These are phyloP conservation scores for Solanum hybrid DNA, from an alignment of 305 asterid genomes.

Conservation along the genomic window DNA sequence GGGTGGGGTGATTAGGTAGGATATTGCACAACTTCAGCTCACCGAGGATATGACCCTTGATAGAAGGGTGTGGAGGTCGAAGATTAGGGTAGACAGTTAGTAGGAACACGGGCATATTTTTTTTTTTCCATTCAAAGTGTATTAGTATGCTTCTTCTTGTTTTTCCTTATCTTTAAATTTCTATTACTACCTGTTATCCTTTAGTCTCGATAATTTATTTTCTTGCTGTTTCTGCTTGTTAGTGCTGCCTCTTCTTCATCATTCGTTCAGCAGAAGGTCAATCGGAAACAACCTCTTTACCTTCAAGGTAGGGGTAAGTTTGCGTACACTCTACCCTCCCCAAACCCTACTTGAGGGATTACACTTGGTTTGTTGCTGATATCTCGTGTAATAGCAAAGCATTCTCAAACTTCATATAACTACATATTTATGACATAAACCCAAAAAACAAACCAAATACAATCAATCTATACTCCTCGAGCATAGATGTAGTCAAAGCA, in stretches of 20 bases:
- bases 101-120: not conserved
- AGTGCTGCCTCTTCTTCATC: not conserved
- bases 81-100: too few species aligned
- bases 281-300: too few species aligned
- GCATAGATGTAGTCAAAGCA: not conserved
- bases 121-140: not conserved
- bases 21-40: not conserved
- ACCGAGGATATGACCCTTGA: not conserved
- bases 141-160: not conserved
- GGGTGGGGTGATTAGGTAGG: not conserved
- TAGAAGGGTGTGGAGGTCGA: too few species aligned
- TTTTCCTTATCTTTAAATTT: not conserved
- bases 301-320: not conserved
- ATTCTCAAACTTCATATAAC: not conserved
- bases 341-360: not conserved
- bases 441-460: not conserved
- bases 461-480: not conserved
- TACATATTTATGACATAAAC: not conserved
- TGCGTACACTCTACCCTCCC: not conserved
- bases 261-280: not conserved
- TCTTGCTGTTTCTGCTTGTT: not conserved
- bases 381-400: not conserved
- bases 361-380: not conserved
- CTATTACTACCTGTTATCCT: not conserved
- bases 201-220: not conserved